Conservation (phyloP, 2,329 filamentous ascomycete species). For the Pyrenophora teres region DNA sequence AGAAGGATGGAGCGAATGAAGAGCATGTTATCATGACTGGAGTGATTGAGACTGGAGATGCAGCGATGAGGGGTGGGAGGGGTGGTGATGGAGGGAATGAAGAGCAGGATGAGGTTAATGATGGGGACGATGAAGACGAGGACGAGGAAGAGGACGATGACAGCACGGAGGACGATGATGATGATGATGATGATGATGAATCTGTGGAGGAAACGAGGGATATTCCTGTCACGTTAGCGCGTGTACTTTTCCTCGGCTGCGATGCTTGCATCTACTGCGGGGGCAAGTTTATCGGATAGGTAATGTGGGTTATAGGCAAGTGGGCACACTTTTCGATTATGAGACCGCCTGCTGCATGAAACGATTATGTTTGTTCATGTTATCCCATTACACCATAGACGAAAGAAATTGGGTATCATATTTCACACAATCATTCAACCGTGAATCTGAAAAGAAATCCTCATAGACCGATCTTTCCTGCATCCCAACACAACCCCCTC, state of each 20-base stretch:
- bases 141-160: not conserved
- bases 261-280: conserved; percentile 48
- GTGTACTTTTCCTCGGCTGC: conserved; percentile 41
- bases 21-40: not conserved
- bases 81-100: not conserved
- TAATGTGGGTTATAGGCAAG: not conserved
- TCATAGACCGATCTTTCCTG: too few relatives aligned
- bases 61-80: not conserved
- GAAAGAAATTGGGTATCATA: too few relatives aligned
- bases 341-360: too few relatives aligned
- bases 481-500: too few relatives aligned
- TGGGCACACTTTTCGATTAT: too few relatives aligned
- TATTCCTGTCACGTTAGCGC: conserved; percentile 30
- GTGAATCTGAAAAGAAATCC: too few relatives aligned
- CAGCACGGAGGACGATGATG: not conserved
- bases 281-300: conserved; percentile 42
- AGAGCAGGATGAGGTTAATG: not conserved
- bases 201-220: not conserved
- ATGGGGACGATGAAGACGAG: conserved; percentile 1
- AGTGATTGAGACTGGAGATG: not conserved
- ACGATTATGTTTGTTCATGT: too few relatives aligned
- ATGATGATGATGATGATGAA: not conserved
- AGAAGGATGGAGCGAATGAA: conserved; percentile 1
- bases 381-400: too few relatives aligned
- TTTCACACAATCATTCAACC: too few relatives aligned